Evolutionary conservation across 1,284 basidiomycete genomes (phyloP), one percentile per base, ranked within the genome.

Genomic region (Boletus semigastroideus): DNA sequence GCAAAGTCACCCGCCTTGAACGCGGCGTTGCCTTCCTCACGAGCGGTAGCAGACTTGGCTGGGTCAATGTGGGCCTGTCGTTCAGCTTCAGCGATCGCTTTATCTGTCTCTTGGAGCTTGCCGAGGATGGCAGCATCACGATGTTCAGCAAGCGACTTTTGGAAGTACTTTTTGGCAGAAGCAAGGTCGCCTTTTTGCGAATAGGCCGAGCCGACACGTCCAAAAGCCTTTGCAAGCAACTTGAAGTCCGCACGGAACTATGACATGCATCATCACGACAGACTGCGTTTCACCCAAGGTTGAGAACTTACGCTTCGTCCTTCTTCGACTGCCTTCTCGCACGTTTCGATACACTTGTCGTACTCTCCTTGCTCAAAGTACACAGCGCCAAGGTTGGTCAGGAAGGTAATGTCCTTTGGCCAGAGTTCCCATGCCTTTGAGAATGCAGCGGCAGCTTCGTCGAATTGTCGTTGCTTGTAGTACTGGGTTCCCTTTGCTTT

Each of bases 141-240:
- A 72, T 99, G 97, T 72, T 99, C 97, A 5, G 94, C 90, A 46
- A 99, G 81, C 9, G 92, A 94, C 72, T 96, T 96, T 63, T 91
- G 78, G 75, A 82, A 95, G 77, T 82, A 94, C 71, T 92, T 94
- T 79, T 95, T 87, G 13, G 95, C 95, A 42, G 82, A 80, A 8
- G 71, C 67, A 22, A 90, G 72, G 70, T 99, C 92, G 49, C 77
- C 83, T 69, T 92, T 91, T 74, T 90, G 92, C 51, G 82, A 74
- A 74, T 95, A 94, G 0, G 95, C 84, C 9, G 85, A 84, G 12
- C 96, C 97, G 53, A 91, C 87, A 38, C 97, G 91, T 12, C 92
- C 96, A 54, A 92, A 85, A 0, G 95, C 95, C 72, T 92, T 92
- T 10, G 89, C 89, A 51, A 91, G 72, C 51, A 92, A 77, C 68